Conservation (phyloP, 495 filamentous ascomycete genomes). For the Penicillium fimorum region DNA sequence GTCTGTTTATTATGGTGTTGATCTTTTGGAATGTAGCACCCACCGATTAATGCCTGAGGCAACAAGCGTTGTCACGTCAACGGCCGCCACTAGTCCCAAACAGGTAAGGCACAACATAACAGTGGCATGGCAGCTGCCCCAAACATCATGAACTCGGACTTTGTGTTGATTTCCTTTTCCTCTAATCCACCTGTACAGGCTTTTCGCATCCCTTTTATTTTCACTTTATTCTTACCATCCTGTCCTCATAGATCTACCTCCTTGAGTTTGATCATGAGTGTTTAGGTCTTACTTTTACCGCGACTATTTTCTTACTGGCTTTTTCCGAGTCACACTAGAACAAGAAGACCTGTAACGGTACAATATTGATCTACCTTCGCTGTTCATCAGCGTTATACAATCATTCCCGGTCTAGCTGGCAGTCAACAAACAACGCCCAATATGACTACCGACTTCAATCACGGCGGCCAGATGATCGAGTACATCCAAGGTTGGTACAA, state of each 20-base stretch:
- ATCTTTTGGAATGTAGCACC: constrained; percentile 19
- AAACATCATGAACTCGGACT: constrained; percentile 37
- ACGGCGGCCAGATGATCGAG: constrained; percentile 71
- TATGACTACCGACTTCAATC: constrained; percentile 45
- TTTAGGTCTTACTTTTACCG: constrained; percentile 13
- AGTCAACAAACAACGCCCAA: constrained; percentile 14
- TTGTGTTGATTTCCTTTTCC: constrained; percentile 27
- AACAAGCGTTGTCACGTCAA: constrained; percentile 45
- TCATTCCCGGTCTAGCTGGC: constrained; percentile 10
- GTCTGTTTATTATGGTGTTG: constrained; percentile 16
- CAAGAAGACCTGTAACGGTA: neutral
- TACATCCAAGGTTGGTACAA: constrained; percentile 66
- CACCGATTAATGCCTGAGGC: constrained; percentile 21
- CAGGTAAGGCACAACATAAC: constrained; percentile 43
- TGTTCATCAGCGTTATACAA: neutral
- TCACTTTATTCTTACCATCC: constrained; percentile 14
- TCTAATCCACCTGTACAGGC: constrained; percentile 20
- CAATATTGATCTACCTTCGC: neutral
- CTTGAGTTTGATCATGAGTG: constrained; percentile 27
- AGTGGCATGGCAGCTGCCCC: constrained; percentile 44
- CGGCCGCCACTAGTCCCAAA: constrained; percentile 34
- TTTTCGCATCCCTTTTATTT: constrained; percentile 11
- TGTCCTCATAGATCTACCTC: constrained; percentile 4
- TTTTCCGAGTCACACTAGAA: constrained; percentile 10
- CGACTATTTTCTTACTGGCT: constrained; percentile 12